Evolutionary conservation across 768 basidiomycete genomes (phyloP).

Genomic region (Pleurotus ostreatus): DNA sequence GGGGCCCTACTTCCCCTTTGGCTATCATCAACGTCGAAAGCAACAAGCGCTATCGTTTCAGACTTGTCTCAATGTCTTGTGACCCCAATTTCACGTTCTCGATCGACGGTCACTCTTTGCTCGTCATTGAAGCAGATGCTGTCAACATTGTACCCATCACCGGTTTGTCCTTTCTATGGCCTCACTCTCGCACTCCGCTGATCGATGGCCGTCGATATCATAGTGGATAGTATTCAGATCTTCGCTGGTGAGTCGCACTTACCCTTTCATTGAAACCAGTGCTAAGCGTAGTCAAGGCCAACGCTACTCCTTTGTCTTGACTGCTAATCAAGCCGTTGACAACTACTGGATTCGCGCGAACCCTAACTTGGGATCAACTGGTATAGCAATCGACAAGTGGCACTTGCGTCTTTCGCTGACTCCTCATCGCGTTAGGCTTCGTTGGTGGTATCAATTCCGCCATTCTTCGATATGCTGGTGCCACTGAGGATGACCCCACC

Average conservation of each 20-base stretch:
- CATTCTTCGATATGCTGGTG: conserved; percentile 47
- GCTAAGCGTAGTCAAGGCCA: conserved; percentile 14
- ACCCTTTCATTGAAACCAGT: background rate
- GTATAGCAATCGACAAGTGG: no score
- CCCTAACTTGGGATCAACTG: conserved; percentile 16
- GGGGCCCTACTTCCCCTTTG: conserved; percentile 26
- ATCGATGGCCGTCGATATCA: conserved; percentile 1
- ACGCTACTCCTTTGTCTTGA: conserved; percentile 31
- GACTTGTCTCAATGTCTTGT: conserved; percentile 35
- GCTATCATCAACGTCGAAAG: conserved; percentile 27
- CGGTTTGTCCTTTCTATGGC: no score
- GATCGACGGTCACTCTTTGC: conserved; percentile 20
- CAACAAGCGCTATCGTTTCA: conserved; percentile 38
- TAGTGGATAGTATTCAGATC: conserved; percentile 37
- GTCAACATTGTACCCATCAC: conserved; percentile 17
- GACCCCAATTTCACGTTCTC: conserved; percentile 24
- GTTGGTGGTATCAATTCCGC: conserved; percentile 47
- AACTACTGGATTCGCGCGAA: conserved; percentile 38
- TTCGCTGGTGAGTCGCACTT: conserved; percentile 21
- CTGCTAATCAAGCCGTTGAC: conserved; percentile 30
- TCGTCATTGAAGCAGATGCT: conserved; percentile 33
- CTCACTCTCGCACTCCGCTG: no score
- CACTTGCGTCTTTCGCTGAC: no score
- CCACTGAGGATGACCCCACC: conserved; percentile 31
- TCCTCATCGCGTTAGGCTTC: conserved; percentile 14